These are phyloP conservation scores for Catenaria anguillulae DNA, from an alignment of 371 early-diverging fungal genomes.

Conservation along the genomic window DNA sequence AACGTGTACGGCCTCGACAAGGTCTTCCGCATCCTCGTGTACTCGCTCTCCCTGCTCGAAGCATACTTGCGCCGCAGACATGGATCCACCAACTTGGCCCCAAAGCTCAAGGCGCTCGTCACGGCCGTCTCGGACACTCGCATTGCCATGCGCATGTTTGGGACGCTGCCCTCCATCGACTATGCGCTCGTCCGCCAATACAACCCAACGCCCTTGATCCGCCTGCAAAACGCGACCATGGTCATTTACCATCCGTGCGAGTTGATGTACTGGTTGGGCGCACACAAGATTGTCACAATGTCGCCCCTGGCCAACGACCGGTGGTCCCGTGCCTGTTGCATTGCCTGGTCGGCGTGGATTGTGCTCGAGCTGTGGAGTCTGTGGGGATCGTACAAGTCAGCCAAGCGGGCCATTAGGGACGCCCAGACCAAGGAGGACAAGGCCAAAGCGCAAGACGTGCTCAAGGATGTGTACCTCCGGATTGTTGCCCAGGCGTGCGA, in stretches of 20 bases:
- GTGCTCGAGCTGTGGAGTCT: not conserved
- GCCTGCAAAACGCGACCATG: not conserved
- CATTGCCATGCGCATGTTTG: not conserved
- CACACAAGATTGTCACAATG: not conserved
- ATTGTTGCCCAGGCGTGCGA: not conserved
- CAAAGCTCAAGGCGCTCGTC: not conserved
- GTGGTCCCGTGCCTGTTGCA: not conserved
- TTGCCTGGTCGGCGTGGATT: constrained; percentile 4
- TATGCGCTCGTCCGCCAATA: not conserved
- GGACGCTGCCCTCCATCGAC: not conserved
- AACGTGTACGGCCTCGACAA: constrained; percentile 1
- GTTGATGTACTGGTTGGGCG: constrained; percentile 3
- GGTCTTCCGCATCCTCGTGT: not conserved
- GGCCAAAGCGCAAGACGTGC: not conserved
- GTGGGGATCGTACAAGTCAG: no score
- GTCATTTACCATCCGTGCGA: not conserved
- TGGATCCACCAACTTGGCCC: no score
- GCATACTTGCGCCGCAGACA: not conserved
- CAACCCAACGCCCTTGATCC: not conserved
- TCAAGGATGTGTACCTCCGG: not conserved
- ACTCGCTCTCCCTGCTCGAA: not conserved
- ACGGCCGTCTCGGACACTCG: not conserved
- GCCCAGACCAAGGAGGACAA: not conserved
- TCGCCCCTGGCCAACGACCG: not conserved
- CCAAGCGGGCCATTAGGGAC: not conserved